Conservation (phyloP, 2,329 filamentous ascomycete species). For the Trichophyton mentagrophytes region DNA sequence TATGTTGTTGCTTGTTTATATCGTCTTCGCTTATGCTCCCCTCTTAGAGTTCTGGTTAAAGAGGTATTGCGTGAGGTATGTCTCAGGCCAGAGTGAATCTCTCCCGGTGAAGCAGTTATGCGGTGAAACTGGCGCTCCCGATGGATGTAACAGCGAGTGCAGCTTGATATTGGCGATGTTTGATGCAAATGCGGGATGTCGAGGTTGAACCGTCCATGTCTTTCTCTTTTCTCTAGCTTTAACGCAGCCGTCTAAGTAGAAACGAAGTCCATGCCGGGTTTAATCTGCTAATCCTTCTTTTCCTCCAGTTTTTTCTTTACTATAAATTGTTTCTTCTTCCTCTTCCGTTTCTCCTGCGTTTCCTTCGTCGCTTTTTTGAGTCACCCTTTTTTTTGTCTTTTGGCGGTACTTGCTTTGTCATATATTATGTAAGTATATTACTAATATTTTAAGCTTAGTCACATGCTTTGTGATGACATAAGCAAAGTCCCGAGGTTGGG, state of each 20-base stretch:
- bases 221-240: background rate
- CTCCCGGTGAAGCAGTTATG: background rate
- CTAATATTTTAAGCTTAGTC: background rate
- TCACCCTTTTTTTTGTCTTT: background rate
- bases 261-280: background rate
- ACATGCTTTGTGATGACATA: background rate
- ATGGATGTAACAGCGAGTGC: background rate
- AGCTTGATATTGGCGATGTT: background rate
- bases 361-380: background rate
- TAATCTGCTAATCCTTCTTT: background rate
- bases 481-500: background rate
- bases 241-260: background rate
- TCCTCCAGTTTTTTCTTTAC: background rate
- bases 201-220: background rate
- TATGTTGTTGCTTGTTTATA: background rate
- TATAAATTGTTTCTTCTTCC: background rate
- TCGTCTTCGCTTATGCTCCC: background rate
- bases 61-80: background rate
- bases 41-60: background rate
- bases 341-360: background rate
- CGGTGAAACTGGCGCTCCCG: background rate
- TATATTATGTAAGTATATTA: background rate
- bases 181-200: background rate
- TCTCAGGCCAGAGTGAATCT: background rate
- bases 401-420: background rate